Evolutionary conservation across 2,329 filamentous ascomycete species (phyloP).

Genomic region (Fusarium compactum): DNA sequence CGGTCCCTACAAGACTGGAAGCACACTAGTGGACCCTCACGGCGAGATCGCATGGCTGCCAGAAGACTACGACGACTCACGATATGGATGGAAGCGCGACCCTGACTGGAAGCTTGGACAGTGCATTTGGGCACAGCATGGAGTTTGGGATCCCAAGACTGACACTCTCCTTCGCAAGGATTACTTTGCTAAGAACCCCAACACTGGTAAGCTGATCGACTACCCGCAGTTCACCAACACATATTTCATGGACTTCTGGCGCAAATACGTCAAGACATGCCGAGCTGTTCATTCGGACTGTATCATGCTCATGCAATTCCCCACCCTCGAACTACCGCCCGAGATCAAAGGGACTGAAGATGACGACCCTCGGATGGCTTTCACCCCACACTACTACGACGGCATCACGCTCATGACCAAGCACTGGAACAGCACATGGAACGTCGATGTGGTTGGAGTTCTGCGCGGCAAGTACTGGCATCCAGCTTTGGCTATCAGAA

Average conservation of each 20-base stretch:
- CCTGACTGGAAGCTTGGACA: slow-evolving; percentile 91
- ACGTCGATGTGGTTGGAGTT: slow-evolving; percentile 94
- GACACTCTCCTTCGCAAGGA: slow-evolving; percentile 85
- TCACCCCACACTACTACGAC: slow-evolving; percentile 96
- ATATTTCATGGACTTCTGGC: slow-evolving; percentile 90
- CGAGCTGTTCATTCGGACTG: slow-evolving; percentile 81
- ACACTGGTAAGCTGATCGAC: slow-evolving; percentile 78
- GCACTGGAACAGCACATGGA: slow-evolving; percentile 98
- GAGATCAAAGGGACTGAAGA: slow-evolving; percentile 87
- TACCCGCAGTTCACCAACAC: slow-evolving; percentile 90
- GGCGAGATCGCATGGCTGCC: slow-evolving; percentile 88
- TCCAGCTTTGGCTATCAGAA: slow-evolving; percentile 90
- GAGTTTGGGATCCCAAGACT: slow-evolving; percentile 87
- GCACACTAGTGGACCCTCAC: slow-evolving; percentile 85
- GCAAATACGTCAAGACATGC: slow-evolving; percentile 79
- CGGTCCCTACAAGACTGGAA: slow-evolving; percentile 90
- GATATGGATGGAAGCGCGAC: slow-evolving; percentile 92
- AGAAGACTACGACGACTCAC: slow-evolving; percentile 82
- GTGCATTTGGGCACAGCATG: slow-evolving; percentile 97
- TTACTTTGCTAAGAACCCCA: slow-evolving; percentile 86
- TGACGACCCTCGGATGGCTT: slow-evolving; percentile 90
- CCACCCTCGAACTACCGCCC: slow-evolving; percentile 91
- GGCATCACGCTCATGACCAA: slow-evolving; percentile 97
- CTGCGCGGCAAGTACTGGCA: slow-evolving; percentile 88
- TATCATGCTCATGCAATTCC: slow-evolving; percentile 91